Conservation (phyloP, 768 basidiomycete species). For the Leucocoprinus birnbaumii region DNA sequence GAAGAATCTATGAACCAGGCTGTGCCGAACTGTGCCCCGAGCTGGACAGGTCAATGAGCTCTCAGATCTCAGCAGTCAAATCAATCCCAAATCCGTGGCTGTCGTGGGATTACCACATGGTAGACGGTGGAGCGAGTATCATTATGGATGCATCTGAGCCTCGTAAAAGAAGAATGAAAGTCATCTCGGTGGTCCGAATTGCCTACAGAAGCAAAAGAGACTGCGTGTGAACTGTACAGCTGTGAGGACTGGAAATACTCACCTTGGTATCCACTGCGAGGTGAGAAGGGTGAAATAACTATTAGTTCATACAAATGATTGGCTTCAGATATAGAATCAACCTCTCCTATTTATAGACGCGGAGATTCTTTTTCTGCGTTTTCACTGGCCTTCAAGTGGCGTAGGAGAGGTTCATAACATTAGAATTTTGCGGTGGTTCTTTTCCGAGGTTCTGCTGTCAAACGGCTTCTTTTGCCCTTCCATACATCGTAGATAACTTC, state of each 20-base stretch:
- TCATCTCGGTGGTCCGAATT: neutral
- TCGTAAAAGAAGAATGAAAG: neutral
- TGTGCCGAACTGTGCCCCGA: neutral
- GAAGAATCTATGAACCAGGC: conserved; percentile 5
- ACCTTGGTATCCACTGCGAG: neutral
- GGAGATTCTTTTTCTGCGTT: neutral
- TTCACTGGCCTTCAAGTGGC: neutral
- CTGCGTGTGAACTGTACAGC: neutral
- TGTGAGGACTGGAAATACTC: neutral
- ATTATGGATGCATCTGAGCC: neutral
- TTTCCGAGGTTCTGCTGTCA: neutral
- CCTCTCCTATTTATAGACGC: conserved; percentile 6
- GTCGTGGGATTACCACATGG: conserved; percentile 1
- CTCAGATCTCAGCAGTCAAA: neutral
- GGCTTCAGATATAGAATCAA: conserved; percentile 5
- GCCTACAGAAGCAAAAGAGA: neutral
- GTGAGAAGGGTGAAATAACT: neutral
- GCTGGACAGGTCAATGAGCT: neutral
- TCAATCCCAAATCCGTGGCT: neutral
- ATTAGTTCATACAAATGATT: neutral
- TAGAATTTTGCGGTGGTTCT: neutral
- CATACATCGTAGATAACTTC: neutral
- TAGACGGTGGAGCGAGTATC: neutral
- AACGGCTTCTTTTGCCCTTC: neutral
- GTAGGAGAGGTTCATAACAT: conserved; percentile 3